Base-by-base conservation (phyloP, 2,329 filamentous ascomycete genomes). In the Neofusicoccum parvum region DNA sequence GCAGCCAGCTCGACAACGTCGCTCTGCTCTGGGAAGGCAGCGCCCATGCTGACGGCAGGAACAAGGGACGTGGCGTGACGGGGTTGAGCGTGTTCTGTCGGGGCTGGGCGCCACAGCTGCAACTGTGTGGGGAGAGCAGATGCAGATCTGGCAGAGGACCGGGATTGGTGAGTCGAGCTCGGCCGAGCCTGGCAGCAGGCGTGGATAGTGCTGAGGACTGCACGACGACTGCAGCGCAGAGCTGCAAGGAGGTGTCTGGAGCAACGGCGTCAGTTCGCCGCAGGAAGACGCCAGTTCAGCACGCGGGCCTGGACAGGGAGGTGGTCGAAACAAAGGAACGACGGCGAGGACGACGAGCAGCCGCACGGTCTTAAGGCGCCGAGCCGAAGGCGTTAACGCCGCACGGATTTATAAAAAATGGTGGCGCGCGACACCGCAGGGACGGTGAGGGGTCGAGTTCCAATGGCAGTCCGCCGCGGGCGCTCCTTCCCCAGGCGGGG, bases 1-100 rank as follows among this genome's bases (percentile, higher is more conserved):
- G 67, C 72, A 12, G 78, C 75, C 14, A 76, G 69, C 9, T 75
- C 72, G 48, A 77, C 72, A 17, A 78, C 74, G 53, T 78, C 75
- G 64, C 71, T 73, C 48, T 71, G 68, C 27, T 65, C 62, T 12
- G 62, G 62, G 9, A 64, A 15, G 10, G 23, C 15, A 10, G 43
- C 41, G 15, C 56, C 56, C 56, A 60, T 60, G 9, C 14, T 39
- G 11, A 11, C 11, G 11, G 9, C 14, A 39, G 37, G 4, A 11
- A 4, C 37, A 15, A n/a, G 6, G 20, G n/a, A 23, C 1, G 50
- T 20, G 12, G 32, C 37, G 36, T 5, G 39, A 58, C 39, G 43
- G 43, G 43, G n/a, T 9, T 5, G 15, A 32, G 5, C 5, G 27
- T 32, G 27, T 5, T 32, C 27, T 32, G 27, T 7, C 1, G 5